These are phyloP conservation scores for Chrysoporthe cubensis DNA, from an alignment of 2,329 filamentous ascomycete species.

Conservation along the genomic window DNA sequence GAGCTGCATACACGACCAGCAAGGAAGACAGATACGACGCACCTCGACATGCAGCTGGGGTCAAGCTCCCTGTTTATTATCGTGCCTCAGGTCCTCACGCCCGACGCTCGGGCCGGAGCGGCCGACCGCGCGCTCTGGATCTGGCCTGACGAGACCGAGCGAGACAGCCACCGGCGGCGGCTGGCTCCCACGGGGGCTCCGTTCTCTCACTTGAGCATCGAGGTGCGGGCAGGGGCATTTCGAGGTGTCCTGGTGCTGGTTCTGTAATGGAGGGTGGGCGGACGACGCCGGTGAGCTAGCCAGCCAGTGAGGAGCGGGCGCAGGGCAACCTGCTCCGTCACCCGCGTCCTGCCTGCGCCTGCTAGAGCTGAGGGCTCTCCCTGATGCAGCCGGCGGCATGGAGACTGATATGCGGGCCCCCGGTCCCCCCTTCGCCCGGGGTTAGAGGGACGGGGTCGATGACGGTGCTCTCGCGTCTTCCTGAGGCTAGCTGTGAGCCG, in stretches of 20 bases:
- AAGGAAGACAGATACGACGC: not conserved
- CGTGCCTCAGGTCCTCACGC: not conserved
- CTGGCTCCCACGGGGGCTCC: not conserved
- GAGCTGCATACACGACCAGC: too few relatives aligned
- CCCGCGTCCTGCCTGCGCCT: too few relatives aligned
- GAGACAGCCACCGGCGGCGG: not conserved
- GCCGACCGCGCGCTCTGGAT: not conserved
- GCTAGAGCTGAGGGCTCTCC: too few relatives aligned
- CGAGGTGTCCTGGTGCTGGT: not conserved
- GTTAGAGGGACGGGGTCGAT: too few relatives aligned
- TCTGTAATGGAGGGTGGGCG: not conserved
- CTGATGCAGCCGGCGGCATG: too few relatives aligned
- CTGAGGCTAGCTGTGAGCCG: too few relatives aligned
- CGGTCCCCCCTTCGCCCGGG: too few relatives aligned
- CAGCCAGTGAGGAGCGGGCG: not conserved
- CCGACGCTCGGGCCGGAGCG: not conserved
- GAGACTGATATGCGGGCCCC: too few relatives aligned
- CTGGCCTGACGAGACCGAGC: not conserved
- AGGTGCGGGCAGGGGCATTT: not conserved
- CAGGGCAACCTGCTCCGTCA: not conserved
- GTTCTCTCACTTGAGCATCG: not conserved
- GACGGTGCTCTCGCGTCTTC: too few relatives aligned
- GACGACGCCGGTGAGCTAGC: not conserved
- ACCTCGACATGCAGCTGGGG: not conserved
- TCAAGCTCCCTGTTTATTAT: conserved; percentile 1